These are phyloP conservation scores for Rubia tinctorum DNA, from an alignment of 305 asterid genomes.

Conservation along the genomic window DNA sequence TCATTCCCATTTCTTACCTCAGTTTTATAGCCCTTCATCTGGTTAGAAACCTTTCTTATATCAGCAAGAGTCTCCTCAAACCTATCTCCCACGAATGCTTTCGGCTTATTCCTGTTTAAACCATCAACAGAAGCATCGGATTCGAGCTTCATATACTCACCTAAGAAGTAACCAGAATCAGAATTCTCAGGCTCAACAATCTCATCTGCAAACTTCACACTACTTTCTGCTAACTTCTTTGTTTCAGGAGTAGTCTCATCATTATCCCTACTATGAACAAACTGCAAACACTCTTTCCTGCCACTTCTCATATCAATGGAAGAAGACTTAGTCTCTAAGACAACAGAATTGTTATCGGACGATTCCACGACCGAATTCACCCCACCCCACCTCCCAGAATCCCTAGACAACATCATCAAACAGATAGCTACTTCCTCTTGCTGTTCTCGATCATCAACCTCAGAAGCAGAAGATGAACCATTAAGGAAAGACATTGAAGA, in stretches of 20 bases:
- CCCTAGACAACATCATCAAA: slow-evolving; percentile 81
- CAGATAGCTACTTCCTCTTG: slow-evolving; percentile 70
- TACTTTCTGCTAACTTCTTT: slow-evolving; percentile 21
- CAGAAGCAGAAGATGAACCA: slow-evolving; percentile 73
- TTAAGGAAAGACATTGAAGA: slow-evolving; percentile 29
- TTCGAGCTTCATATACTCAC: slow-evolving; percentile 57
- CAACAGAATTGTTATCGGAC: slow-evolving; percentile 54
- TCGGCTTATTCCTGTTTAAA: slow-evolving; percentile 24
- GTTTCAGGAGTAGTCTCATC: slow-evolving; percentile 20
- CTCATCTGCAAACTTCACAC: slow-evolving; percentile 34
- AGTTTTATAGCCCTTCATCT: slow-evolving; percentile 19
- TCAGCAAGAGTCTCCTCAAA: slow-evolving; percentile 31
- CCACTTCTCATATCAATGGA: slow-evolving; percentile 51
- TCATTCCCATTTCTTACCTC: slow-evolving; percentile 23
- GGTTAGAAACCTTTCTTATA: slow-evolving; percentile 28
- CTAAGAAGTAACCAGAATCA: slow-evolving; percentile 87
- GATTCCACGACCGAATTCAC: slow-evolving; percentile 67
- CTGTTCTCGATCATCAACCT: slow-evolving; percentile 67
- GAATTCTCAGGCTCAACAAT: slow-evolving; percentile 45
- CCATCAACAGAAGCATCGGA: slow-evolving; percentile 65
- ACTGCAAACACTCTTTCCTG: slow-evolving; percentile 22
- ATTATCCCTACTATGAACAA: slow-evolving; percentile 19
- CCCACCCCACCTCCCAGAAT: slow-evolving; percentile 44
- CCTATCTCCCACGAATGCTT: slow-evolving; percentile 22
- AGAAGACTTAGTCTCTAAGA: slow-evolving; percentile 71